These are phyloP conservation scores for Ballota nigra DNA, from an alignment of 257 asterid species.

Conservation along the genomic window DNA sequence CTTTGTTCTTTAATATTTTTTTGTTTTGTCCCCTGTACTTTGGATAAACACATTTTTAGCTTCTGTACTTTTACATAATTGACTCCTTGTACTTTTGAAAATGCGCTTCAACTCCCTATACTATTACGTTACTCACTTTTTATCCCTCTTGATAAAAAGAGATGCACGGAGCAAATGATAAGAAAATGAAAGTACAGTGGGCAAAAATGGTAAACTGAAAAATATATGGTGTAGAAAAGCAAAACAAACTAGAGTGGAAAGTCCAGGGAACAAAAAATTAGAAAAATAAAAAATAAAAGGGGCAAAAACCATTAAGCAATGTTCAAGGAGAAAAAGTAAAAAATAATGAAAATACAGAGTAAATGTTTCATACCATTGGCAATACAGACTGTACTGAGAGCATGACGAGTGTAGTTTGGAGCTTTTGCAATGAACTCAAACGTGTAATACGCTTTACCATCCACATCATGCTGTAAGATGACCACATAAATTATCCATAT, in stretches of 20 bases:
- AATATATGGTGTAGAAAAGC: too few species aligned
- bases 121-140: not conserved
- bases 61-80: not conserved
- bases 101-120: not conserved
- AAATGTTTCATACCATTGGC: conserved; percentile 60
- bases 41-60: too few species aligned
- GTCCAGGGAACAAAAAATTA: too few species aligned
- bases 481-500: conserved; percentile 11
- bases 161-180: too few species aligned
- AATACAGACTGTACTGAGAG: conserved; percentile 68
- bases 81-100: not conserved
- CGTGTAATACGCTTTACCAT: conserved; percentile 76
- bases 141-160: not conserved
- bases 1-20: too few species aligned
- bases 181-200: too few species aligned
- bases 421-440: conserved; percentile 77
- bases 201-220: too few species aligned
- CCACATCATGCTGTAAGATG: conserved; percentile 57
- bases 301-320: not conserved
- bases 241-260: too few species aligned
- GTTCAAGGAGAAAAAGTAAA: not conserved
- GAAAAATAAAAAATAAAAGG: not conserved
- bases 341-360: not conserved
- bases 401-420: conserved; percentile 86
- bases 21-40: too few species aligned